Base-by-base conservation (phyloP, 306 rosid species). In the Fragaria iinumae region DNA sequence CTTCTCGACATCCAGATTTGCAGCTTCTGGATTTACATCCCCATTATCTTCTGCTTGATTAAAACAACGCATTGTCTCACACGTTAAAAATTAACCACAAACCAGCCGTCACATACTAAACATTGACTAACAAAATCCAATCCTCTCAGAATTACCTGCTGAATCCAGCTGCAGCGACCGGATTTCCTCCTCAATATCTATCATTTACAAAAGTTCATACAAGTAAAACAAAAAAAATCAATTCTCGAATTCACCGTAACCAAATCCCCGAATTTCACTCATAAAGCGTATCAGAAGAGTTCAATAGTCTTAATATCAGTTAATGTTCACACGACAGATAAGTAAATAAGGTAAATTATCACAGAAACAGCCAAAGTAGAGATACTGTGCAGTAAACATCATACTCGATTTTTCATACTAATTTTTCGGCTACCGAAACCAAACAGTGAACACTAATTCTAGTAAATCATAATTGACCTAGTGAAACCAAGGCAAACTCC, bases 111-210 rank as follows among this genome's bases (percentile, higher is more conserved):
- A 68, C 25, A 27, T 67, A 39, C 38, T 11, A 0, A 11, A 10
- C 65, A 59, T 18, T 18, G 11, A 59, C 0, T 2, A 68, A 83
- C 17, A 29, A 57, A 41, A 75, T 74, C 32, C 41, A 74, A 27
- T 14, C 67, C 52, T 44, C 70, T 65, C 57, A 32, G 17, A 43
- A 23, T 73, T 91, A 93, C 96, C 98, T 84, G 91, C 87, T 6
- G 88, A 84, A n/a, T 93, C 98, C n/a, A 93, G 97, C 88, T 93
- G 95, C 72, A 93, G 84, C 52, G 93, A 84, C 60, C 97, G 95
- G 84, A 93, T 91, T 56, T 93, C 97, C 84, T 89, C 97, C 80
- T 88, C 97, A n/a, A 93, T 87, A 87, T 91, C 98, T 89, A 84
- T 6, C 79, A 87, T 83, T 69, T 62, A 73, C 82, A 83, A 36